Base-by-base conservation (phyloP, 169 alveolate species). In the Eimeria falciformis region DNA sequence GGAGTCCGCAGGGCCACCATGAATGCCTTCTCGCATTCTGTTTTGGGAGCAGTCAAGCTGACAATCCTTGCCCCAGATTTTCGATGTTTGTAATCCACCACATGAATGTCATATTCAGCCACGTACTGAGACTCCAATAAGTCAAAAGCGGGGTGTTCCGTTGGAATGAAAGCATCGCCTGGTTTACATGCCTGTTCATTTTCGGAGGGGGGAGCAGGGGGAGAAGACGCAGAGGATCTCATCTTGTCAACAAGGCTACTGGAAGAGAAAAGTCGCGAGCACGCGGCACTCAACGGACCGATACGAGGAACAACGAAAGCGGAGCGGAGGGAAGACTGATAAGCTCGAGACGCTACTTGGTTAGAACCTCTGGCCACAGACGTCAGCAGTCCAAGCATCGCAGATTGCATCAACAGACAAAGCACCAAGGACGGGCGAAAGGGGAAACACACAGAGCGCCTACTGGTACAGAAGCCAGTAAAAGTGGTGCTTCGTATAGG, bases 1-100 rank as follows among this genome's bases (percentile, higher is more conserved):
- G 94, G 94, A 14, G 94, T 92, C 27, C 94, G 88, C 9, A 83
- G 14, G 27, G 56, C n/a, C n/a, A 92, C 18, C 47, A 69, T 43
- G 82, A 92, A 92, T n/a, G 77, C 92, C 53, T 92, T 92, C 58
- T 83, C 94, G 18, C 6, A 18, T 68, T 82, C 94, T 11, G 21
- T 23, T 43, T 17, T 37, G 3, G 89, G 68, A 6, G 23, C 62
- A 3, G 40, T 17, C 11, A 91, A 2, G n/a, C 81, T 78, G 45
- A 83, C 0, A 14, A 91, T 91, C 33, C 7, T 27, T 11, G 90
- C 92, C 12, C 91, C 90, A 11, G 94, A 29, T 50, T 55, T 4
- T 18, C 40, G n/a, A 68, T 92, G 94, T 21, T 14, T 14, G 75
- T 92, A 92, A 6, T 50, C 18, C 1, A 37, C 50, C 5, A 29